These are phyloP conservation scores for Termitomyces eurrhizus DNA, from an alignment of 768 basidiomycete genomes.

Conservation along the genomic window DNA sequence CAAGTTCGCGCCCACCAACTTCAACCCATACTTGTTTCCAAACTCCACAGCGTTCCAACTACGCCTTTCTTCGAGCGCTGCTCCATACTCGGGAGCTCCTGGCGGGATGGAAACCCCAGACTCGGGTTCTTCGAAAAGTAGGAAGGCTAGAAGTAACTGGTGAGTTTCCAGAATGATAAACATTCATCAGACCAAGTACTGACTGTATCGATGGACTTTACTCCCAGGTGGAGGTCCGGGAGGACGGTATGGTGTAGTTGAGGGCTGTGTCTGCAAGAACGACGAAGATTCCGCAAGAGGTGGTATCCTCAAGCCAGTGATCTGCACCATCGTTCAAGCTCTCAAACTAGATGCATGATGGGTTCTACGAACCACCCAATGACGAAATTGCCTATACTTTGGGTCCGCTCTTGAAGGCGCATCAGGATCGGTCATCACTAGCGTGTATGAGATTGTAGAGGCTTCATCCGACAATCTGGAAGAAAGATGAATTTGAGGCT, in stretches of 20 bases:
- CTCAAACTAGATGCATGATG: background rate
- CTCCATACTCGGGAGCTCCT: conserved; percentile 42
- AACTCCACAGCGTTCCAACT: conserved; percentile 56
- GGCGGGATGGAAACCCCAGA: conserved; percentile 36
- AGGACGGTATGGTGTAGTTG: conserved; percentile 52
- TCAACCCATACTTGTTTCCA: conserved; percentile 46
- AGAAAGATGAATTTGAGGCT: conserved; percentile 45
- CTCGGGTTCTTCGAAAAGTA: conserved; percentile 58
- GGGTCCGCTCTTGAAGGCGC: conserved; percentile 49
- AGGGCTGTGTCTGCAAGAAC: conserved; percentile 39
- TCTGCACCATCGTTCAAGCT: conserved; percentile 16
- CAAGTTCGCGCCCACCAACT: conserved; percentile 57
- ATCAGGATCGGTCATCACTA: conserved; percentile 58
- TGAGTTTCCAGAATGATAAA: background rate
- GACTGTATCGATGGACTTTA: conserved; percentile 58
- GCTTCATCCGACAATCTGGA: conserved; percentile 34
- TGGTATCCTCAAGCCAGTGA: conserved; percentile 33
- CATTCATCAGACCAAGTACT: conserved; percentile 7
- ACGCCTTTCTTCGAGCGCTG: conserved; percentile 38
- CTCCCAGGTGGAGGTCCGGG: conserved; percentile 53
- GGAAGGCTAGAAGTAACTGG: conserved; percentile 33
- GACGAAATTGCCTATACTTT: conserved; percentile 48
- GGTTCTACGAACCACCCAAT: conserved; percentile 42
- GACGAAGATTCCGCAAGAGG: conserved; percentile 22
- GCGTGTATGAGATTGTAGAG: conserved; percentile 34